A percentile compares a stretch with the other conserved stretches of the same genome.
These are phyloP conservation scores for Rhamnella rubrinervis DNA, from an alignment of 331 rosid species.

Conservation along the genomic window DNA sequence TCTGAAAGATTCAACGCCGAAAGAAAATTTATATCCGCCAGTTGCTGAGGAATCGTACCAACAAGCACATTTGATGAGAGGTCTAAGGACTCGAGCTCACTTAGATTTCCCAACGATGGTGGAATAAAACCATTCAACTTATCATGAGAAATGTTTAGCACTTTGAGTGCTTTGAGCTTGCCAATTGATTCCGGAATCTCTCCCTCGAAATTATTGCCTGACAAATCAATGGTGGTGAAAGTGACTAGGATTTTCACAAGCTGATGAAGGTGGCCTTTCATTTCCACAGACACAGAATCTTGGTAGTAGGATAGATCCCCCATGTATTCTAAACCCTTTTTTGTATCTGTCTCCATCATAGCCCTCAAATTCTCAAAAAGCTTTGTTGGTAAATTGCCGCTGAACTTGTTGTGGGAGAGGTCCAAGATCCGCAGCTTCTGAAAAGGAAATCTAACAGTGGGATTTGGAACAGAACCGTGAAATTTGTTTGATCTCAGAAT, in stretches of 20 bases:
- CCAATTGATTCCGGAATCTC: not conserved
- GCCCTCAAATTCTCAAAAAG: not conserved
- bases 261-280: not conserved
- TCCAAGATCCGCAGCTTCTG: not conserved
- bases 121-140: not conserved
- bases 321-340: not conserved
- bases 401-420: not conserved
- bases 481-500: not conserved
- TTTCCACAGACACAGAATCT: not conserved
- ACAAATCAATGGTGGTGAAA: not conserved
- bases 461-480: not conserved
- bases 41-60: not conserved
- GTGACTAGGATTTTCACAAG: not conserved
- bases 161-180: not conserved
- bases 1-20: not conserved
- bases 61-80: not conserved
- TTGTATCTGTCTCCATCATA: not conserved
- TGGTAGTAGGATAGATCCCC: not conserved
- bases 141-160: not conserved
- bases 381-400: not conserved
- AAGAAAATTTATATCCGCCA: not conserved
- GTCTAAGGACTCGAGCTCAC: not conserved
- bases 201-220: not conserved
- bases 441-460: not conserved
- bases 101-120: not conserved